Percentiles rank a stretch among this genome's conserved stretches.
These are phyloP conservation scores for Aureobasidium sp. DNA, from an alignment of 2,329 filamentous ascomycete genomes.

Conservation along the genomic window DNA sequence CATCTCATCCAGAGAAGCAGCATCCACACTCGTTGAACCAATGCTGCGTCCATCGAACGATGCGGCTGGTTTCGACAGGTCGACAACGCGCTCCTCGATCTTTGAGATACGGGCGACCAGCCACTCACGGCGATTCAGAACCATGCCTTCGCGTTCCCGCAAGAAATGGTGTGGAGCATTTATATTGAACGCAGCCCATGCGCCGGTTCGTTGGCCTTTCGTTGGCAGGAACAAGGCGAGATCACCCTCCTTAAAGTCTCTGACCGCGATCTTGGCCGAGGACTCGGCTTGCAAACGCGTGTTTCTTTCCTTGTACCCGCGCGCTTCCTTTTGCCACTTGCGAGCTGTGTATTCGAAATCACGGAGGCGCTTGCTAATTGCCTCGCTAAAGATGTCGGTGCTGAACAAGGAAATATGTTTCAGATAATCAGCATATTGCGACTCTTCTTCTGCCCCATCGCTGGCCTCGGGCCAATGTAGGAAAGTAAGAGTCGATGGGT, in stretches of 20 bases:
- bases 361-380: constrained; percentile 80
- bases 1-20: constrained; percentile 15
- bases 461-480: constrained; percentile 75
- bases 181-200: constrained; percentile 98
- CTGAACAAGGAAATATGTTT: constrained; percentile 70
- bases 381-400: constrained; percentile 74
- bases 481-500: constrained; percentile 55
- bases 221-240: constrained; percentile 91
- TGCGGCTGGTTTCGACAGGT: constrained; percentile 61
- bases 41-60: constrained; percentile 27
- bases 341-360: constrained; percentile 89
- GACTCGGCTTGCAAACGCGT: constrained; percentile 74
- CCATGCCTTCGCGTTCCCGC: constrained; percentile 83
- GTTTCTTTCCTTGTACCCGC: constrained; percentile 76
- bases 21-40: constrained; percentile 14
- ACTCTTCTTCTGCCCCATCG: constrained; percentile 58
- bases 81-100: constrained; percentile 87
- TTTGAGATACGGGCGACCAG: constrained; percentile 89
- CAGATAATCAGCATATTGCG: constrained; percentile 70
- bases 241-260: constrained; percentile 93
- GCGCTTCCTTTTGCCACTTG: constrained; percentile 86
- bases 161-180: constrained; percentile 96
- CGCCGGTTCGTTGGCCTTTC: constrained; percentile 84
- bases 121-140: constrained; percentile 81
- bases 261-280: constrained; percentile 93